Percentiles rank a stretch among this genome's conserved stretches.
Evolutionary conservation across 129 eudicot genomes (phyloP).

Genomic region (Saposhnikovia divaricata): DNA sequence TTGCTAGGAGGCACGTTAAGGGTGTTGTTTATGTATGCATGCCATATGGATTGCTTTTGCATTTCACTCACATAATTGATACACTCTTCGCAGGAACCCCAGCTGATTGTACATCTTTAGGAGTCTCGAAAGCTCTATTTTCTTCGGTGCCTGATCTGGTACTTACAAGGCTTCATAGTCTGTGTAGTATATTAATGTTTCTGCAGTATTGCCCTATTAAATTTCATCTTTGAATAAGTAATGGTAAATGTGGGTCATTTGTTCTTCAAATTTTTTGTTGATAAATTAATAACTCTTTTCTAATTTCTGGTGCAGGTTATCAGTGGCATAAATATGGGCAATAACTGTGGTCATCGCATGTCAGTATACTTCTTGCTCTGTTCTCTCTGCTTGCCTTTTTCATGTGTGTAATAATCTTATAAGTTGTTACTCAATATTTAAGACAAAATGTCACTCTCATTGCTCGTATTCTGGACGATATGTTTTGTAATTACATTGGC

Average conservation of each 20-base stretch:
- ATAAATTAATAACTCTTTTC: not conserved
- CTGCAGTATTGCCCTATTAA: not conserved
- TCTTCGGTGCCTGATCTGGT: constrained; percentile 84
- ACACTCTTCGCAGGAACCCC: constrained; percentile 64
- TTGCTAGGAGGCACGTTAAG: not conserved
- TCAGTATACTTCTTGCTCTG: constrained; percentile 28
- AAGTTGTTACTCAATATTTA: not conserved
- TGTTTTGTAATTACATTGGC: not conserved
- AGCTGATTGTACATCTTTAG: constrained; percentile 84
- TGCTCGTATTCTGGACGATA: not conserved
- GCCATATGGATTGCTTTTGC: not conserved
- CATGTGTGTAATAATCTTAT: not conserved
- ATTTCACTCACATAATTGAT: constrained; percentile 5
- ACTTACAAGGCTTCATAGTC: constrained; percentile 12
- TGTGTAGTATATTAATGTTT: not conserved
- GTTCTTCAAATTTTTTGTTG: not conserved
- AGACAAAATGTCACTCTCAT: not conserved
- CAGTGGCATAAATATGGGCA: constrained; percentile 94
- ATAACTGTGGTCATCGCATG: constrained; percentile 89
- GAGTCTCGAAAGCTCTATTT: constrained; percentile 66
- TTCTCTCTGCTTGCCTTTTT: not conserved
- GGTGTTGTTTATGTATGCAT: not conserved
- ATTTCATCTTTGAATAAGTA: not conserved
- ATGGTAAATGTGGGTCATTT: not conserved
- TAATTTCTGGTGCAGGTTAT: constrained; percentile 47